Evolutionary conservation across 2,329 filamentous ascomycete species (phyloP).

Genomic region (Mycosphaerella sp.): DNA sequence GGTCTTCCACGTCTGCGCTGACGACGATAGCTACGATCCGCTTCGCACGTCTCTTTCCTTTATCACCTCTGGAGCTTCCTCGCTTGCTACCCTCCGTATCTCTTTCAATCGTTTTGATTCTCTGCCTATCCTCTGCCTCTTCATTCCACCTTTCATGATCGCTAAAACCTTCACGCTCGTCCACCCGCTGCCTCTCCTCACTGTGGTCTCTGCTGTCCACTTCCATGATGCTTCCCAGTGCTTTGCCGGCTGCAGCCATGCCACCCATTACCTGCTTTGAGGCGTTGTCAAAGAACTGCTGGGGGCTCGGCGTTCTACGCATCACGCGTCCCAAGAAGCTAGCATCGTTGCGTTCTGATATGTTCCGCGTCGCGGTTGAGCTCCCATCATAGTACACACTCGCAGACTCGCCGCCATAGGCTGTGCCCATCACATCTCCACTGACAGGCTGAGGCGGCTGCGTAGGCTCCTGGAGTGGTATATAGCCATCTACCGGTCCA

Average conservation of each 20-base stretch:
- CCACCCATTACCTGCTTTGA: slow-evolving; percentile 75
- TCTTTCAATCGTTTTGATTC: slow-evolving; percentile 22
- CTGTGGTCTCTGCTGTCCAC: slow-evolving; percentile 69
- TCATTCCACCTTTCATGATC: slow-evolving; percentile 92
- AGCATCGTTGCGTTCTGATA: slow-evolving; percentile 18
- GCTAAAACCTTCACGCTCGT: slow-evolving; percentile 33
- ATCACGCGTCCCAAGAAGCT: slow-evolving; percentile 56
- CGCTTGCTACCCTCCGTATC: slow-evolving; percentile 17
- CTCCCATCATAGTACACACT: slow-evolving; percentile 27
- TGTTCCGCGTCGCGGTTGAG: slow-evolving; percentile 13
- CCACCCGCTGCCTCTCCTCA: slow-evolving; percentile 19
- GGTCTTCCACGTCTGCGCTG: slow-evolving; percentile 61
- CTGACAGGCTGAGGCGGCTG: slow-evolving; percentile 25
- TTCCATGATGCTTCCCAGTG: slow-evolving; percentile 75
- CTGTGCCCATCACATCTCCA: slow-evolving; percentile 13
- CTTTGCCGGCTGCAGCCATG: slow-evolving; percentile 74
- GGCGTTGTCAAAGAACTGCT: slow-evolving; percentile 80
- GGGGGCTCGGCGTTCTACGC: slow-evolving; percentile 74
- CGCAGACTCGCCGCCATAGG: slow-evolving; percentile 26
- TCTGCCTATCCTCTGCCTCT: slow-evolving; percentile 64
- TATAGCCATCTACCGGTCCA: slow-evolving; percentile 6
- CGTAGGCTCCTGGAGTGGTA: slow-evolving; percentile 24
- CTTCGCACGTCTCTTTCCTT: slow-evolving; percentile 31
- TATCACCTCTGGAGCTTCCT: slow-evolving; percentile 15
- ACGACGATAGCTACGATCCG: slow-evolving; percentile 86